Conservation (phyloP, 2,329 filamentous ascomycete species). For the Fusarium siculi region DNA sequence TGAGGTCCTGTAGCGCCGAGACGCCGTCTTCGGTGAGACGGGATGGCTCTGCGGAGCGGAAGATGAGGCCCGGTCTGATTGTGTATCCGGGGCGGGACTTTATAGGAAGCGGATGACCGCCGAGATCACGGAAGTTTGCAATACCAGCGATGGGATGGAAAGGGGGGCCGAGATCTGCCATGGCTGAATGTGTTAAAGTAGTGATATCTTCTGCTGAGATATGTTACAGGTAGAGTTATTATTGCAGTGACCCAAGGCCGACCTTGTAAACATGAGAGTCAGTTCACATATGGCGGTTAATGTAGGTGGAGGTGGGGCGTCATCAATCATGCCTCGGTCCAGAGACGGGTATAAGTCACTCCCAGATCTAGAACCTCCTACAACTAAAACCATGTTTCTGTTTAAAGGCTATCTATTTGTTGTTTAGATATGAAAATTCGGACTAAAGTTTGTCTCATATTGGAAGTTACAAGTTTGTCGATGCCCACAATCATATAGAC, state of each 20-base stretch:
- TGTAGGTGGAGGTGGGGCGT: slow-evolving; percentile 29
- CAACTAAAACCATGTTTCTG: neutral
- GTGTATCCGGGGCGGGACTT: slow-evolving; percentile 63
- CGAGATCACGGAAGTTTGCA: slow-evolving; percentile 75
- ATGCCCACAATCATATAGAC: neutral
- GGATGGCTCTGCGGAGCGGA: slow-evolving; percentile 75
- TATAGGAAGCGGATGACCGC: slow-evolving; percentile 64
- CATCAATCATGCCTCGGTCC: slow-evolving; percentile 19
- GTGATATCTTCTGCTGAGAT: neutral
- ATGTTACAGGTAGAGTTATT: neutral
- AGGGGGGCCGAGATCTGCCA: slow-evolving; percentile 52
- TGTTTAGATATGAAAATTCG: neutral
- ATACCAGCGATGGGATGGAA: slow-evolving; percentile 67
- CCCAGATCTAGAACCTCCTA: neutral
- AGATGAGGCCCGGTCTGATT: slow-evolving; percentile 68
- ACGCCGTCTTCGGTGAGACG: slow-evolving; percentile 65
- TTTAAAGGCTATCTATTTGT: neutral
- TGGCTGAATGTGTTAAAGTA: neutral
- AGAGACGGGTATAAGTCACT: neutral
- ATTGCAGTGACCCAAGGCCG: neutral
- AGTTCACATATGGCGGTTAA: neutral
- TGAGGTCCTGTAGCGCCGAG: slow-evolving; percentile 61
- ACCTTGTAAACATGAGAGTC: neutral
- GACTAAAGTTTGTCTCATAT: neutral
- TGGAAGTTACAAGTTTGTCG: neutral